Evolutionary conservation across 129 eudicot species (phyloP), one percentile per base, ranked within the genome.

Genomic region (Centella asiatica): DNA sequence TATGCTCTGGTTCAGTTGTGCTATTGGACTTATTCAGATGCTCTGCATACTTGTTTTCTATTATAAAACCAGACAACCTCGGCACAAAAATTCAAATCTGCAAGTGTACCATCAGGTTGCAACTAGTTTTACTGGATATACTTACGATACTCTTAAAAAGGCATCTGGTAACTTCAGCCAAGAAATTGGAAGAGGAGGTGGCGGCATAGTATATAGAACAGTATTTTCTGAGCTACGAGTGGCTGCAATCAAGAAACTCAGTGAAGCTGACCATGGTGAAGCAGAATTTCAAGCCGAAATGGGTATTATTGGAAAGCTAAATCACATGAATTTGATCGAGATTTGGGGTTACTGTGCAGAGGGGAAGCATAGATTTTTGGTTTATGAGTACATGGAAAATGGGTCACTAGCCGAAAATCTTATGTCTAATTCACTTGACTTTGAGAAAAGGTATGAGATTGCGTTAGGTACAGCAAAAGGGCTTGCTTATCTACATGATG

Each of bases 1-100:
- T 64, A 15, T 82, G 50, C 29, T 67, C 2, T 31, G 76, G 58
- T 78, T 73, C 66, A 47, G 78, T 23, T 49, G 56, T 46, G 83
- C 61, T 17, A 27, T 82, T 52, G 88, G 88, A n/a, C 70, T 31
- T 7, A 29, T 74, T 15, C 78, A 81, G 70, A 27, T 78, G 25
- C 55, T 74, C 57, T 62, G 73, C 60, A 55, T 74, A 19, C 46
- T 67, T 1, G 34, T 62, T 3, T 67, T 70, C 37, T 66, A 66
- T 40, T 70, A 54, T 32, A 57, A 28, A 70, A 71, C 72, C 17
- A 40, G 68, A 48, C 53, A 18, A 24, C 54, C n/a, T 1, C 8
- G 61, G 10, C 18, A 15, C 4, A 37, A 15, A 42, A 10, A 2
- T 6, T 1, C 61, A 20, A 58, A 33, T 3, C 19, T 44, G 2